Percentiles rank a stretch among this genome's conserved stretches.
These are phyloP conservation scores for Solanum rostratum DNA, from an alignment of 257 asterid genomes.

Conservation along the genomic window DNA sequence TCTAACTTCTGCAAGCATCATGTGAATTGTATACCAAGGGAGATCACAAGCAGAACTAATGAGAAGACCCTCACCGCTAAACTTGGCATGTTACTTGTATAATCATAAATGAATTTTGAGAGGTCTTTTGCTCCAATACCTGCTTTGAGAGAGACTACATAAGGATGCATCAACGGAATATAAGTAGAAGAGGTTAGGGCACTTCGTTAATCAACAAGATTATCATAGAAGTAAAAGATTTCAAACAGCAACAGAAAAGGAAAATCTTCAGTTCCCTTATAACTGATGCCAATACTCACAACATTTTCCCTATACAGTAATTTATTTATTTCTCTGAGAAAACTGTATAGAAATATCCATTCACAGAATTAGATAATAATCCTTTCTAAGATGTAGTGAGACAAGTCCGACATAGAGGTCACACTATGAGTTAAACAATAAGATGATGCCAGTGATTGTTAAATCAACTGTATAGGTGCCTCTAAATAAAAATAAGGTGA, in stretches of 20 bases:
- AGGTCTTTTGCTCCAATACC: slow-evolving; percentile 37
- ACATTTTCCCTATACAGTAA: neutral
- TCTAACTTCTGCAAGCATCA: neutral
- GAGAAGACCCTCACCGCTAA: slow-evolving; percentile 69
- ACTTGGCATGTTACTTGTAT: slow-evolving; percentile 47
- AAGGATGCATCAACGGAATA: neutral
- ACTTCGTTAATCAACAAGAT: neutral
- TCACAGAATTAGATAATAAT: neutral
- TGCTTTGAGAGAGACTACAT: slow-evolving; percentile 22
- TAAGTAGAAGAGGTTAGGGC: neutral
- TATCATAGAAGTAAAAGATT: neutral
- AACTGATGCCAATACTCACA: neutral
- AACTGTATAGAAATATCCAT: neutral
- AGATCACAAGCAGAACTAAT: slow-evolving; percentile 32
- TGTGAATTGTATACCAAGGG: slow-evolving; percentile 14
- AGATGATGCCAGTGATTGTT: neutral
- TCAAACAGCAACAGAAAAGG: neutral
- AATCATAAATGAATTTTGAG: slow-evolving; percentile 52
- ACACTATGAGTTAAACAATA: neutral
- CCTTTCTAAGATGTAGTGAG: neutral
- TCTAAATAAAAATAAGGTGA: neutral
- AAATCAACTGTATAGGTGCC: neutral
- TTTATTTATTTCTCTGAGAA: neutral
- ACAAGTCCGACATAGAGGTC: neutral
- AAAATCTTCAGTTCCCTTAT: neutral